Percentiles rank a stretch among this genome's conserved stretches.
phyloP scores from a whole-genome alignment of 345 rosid species.

The Combretum micranthum region DNA sequence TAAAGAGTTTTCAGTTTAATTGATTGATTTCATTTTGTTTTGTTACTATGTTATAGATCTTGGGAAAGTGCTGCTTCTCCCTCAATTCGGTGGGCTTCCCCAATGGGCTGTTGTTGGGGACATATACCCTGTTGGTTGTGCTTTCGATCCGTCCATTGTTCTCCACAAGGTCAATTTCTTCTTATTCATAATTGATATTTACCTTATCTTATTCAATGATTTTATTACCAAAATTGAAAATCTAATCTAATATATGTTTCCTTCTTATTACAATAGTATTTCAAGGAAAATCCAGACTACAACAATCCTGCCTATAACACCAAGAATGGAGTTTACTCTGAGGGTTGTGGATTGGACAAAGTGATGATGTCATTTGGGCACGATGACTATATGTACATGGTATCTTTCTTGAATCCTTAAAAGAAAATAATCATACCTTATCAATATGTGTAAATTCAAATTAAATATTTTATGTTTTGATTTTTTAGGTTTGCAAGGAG shows the following conservation, averaged over 20 bases:
- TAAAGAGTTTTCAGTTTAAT: not conserved
- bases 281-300: slow-evolving; percentile 51
- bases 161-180: slow-evolving; percentile 31
- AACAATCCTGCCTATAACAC: slow-evolving; percentile 43
- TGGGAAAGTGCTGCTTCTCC: slow-evolving; percentile 75
- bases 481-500: slow-evolving; percentile 47
- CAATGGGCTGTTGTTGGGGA: slow-evolving; percentile 96
- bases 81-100: slow-evolving; percentile 73
- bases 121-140: slow-evolving; percentile 81
- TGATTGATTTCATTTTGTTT: not conserved
- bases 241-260: no score
- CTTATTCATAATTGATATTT: no score
- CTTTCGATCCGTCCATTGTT: slow-evolving; percentile 63
- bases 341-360: slow-evolving; percentile 53
- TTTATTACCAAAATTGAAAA: no score
- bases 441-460: no score
- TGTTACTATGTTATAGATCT: slow-evolving; percentile 36
- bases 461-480: not conserved
- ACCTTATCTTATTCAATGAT: no score
- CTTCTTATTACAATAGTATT: slow-evolving; percentile 26
- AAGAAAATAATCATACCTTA: not conserved
- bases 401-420: slow-evolving; percentile 7
- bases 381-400: slow-evolving; percentile 71
- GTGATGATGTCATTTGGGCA: slow-evolving; percentile 68
- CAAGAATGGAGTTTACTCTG: slow-evolving; percentile 41